Base-by-base conservation (phyloP, 164 flowering plant genomes). In the Magnolia sinica region DNA sequence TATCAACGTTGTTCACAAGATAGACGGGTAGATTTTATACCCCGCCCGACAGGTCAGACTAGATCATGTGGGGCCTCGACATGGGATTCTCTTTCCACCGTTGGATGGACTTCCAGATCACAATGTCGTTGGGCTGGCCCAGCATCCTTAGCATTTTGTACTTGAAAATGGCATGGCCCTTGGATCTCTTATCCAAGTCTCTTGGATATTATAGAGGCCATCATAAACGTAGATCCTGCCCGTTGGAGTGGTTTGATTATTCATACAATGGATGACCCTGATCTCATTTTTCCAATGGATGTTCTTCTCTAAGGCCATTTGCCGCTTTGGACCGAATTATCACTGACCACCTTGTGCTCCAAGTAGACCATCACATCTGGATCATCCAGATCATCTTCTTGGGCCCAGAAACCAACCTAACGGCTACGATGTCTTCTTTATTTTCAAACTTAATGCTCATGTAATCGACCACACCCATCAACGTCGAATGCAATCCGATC, bases 321-420 rank as follows among this genome's bases (percentile, higher is more conserved):
- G 63, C 91, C 91, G 69, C 89, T 84, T 75, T 87, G 88, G 23
- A 89, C 86, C 79, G 87, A 86, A 76, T 87, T 90, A 78, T 89
- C 89, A 31, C 69, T 67, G 1, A 64, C 74, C 63, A 79, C 71
- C 68, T 85, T 82, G 71, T 87, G 89, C 55, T 89, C 92, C 76
- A 84, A 86, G 73, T 89, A 89, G 27, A 89, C 77, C 73, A 89
- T 73, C 29, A 83, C 82, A 76, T 87, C 87, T 22, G 67, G 73
- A 69, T 86, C 85, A 24, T 85, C 87, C 8, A n/a, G 27, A 55
- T 85, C 82, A 74, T 86, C 89, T 18, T 87, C 90, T 61, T 87
- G 85, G 45, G 82, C 84, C 65, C 89, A 1, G 89, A 86, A 8
- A 89, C 89, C 71, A 89, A 85, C 81, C 89, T 87, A 1, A 85